Evolutionary conservation across 257 asterid species (phyloP), one percentile per base, ranked within the genome.

Genomic region (Leonotis leonurus): DNA sequence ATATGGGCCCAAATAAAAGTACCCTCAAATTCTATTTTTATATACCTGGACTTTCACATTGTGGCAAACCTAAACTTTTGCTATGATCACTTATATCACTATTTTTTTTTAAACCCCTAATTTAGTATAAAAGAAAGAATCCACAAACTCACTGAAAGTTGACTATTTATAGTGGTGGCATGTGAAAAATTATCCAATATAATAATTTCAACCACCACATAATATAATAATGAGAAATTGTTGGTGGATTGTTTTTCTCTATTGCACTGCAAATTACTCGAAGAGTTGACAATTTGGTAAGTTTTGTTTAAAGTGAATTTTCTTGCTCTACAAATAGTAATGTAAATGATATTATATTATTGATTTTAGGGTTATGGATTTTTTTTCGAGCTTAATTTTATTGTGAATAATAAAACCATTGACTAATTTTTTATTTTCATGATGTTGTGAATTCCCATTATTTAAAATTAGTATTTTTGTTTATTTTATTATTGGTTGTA

Each of bases 111-210:
- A 44, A 46, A 11, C 29, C n/a, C n/a, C n/a, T n/a, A 53, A 61
- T 43, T 44, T 4, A 56, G 36, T 53, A 46, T 39, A 54, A 54
- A 27, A 29, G 6, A 5, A 32, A 5, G 8, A n/a, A 53, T 53
- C 11, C 20, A 16, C 3, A 49, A 17, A 62, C 6, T 48, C 29
- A 56, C 54, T 18, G 26, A 37, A 21, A 69, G 63, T 51, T 50
- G 69, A 60, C 63, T 60, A 20, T 32, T 29, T 22, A n/a, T 60
- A 52, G 74, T 60, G 74, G 74, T 30, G 39, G 45, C 67, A 36
- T 68, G 73, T 68, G 73, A 68, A 46, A 58, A 53, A n/a, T n/a
- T 40, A 70, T 62, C 59, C 30, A 20, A 43, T 14, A 40, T 22
- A 30, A 30, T 24, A 63, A 44, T 55, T 43, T 39, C 43, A 57